A percentile compares a stretch with the other conserved stretches of the same genome.
Evolutionary conservation across 2,329 filamentous ascomycete genomes (phyloP).

Genomic region (Xylariaceae sp.): DNA sequence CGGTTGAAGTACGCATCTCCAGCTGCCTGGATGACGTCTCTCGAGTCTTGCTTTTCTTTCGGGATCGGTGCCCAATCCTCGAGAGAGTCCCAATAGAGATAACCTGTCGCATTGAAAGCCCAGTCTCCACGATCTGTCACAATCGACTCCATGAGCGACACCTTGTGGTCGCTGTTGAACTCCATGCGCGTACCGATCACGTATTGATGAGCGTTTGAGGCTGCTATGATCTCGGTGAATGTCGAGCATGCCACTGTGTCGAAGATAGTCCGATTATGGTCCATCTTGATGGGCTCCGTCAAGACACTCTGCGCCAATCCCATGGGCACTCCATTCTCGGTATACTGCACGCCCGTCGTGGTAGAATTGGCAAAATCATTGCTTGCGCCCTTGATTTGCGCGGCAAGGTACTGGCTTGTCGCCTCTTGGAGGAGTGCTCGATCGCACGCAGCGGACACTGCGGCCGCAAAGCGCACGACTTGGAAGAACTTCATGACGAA

Average conservation of each 20-base stretch:
- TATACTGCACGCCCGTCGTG: slow-evolving; percentile 24
- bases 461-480: neutral
- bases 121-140: slow-evolving; percentile 32
- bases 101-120: slow-evolving; percentile 31
- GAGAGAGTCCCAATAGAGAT: slow-evolving; percentile 26
- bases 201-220: slow-evolving; percentile 32
- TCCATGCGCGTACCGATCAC: slow-evolving; percentile 33
- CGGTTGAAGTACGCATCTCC: slow-evolving; percentile 31
- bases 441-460: slow-evolving; percentile 9
- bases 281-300: slow-evolving; percentile 30
- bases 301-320: slow-evolving; percentile 25
- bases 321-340: slow-evolving; percentile 32
- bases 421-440: slow-evolving; percentile 22
- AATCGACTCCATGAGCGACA: slow-evolving; percentile 29
- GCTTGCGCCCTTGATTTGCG: slow-evolving; percentile 23
- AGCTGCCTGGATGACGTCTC: slow-evolving; percentile 28
- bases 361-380: slow-evolving; percentile 13
- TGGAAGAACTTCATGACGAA: neutral
- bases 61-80: slow-evolving; percentile 33
- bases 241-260: slow-evolving; percentile 37
- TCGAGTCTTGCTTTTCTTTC: slow-evolving; percentile 24
- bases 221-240: slow-evolving; percentile 40
- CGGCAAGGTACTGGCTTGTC: slow-evolving; percentile 24
- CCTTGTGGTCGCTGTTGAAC: slow-evolving; percentile 23
- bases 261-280: slow-evolving; percentile 33